Percentiles rank a stretch among this genome's conserved stretches.
These are phyloP conservation scores for Vitis labrusca DNA, from an alignment of 164 flowering plant genomes.

Conservation along the genomic window DNA sequence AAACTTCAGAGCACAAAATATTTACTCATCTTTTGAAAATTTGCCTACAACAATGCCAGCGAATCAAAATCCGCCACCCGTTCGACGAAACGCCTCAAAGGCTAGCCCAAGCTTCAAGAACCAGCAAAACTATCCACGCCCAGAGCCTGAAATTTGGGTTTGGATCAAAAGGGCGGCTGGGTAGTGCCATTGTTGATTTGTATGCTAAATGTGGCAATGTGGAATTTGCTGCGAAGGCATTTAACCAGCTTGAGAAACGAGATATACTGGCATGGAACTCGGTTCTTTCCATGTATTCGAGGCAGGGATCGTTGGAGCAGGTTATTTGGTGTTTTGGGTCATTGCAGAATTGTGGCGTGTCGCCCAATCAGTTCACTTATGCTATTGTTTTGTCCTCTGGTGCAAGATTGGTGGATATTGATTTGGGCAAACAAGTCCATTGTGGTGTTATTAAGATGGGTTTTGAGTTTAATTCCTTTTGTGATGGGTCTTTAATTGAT, in stretches of 20 bases:
- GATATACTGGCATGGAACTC: conserved; percentile 77
- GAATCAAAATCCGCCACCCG: conserved; percentile 34
- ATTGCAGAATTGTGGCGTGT: conserved; percentile 38
- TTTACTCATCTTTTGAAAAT: conserved; percentile 29
- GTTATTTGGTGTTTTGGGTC: conserved; percentile 38
- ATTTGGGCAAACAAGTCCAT: conserved; percentile 63
- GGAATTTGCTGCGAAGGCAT: conserved; percentile 47
- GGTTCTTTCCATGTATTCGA: conserved; percentile 55
- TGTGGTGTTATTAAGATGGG: conserved; percentile 60
- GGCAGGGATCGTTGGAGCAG: conserved; percentile 36
- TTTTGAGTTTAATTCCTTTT: conserved; percentile 47
- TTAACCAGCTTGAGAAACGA: conserved; percentile 40
- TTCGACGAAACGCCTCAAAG: conserved; percentile 62
- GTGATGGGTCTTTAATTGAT: conserved; percentile 71
- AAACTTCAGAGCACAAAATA: conserved; percentile 6
- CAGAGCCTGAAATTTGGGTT: conserved; percentile 50
- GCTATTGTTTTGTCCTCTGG: conserved; percentile 72
- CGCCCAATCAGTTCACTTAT: conserved; percentile 65
- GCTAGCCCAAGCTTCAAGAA: conserved; percentile 23
- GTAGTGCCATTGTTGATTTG: conserved; percentile 65
- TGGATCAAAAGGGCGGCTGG: conserved; percentile 48
- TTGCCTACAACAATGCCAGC: conserved; percentile 49
- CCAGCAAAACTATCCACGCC: conserved; percentile 51
- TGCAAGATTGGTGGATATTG: conserved; percentile 38
- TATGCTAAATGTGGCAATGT: conserved; percentile 76